Evolutionary conservation across 768 basidiomycete genomes (phyloP), one percentile per base, ranked within the genome.

Genomic region (Rhodocollybia butyracea): DNA sequence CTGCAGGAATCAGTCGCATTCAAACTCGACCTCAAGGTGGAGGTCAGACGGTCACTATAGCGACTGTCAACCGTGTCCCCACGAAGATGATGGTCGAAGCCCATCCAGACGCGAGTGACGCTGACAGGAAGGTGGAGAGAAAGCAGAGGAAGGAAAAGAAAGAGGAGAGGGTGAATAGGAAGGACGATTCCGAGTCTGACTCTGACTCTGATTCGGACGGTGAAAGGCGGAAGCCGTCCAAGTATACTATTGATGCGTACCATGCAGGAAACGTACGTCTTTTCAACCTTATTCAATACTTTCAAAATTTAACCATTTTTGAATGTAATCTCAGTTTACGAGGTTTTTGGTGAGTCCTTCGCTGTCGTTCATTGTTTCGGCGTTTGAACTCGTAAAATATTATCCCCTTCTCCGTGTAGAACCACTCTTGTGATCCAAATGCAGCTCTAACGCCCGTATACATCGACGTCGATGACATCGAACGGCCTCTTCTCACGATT

Each of bases 381-480:
- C 29, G 15, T 6, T 17, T 4, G 22, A 27, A 32, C 7, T 46
- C 38, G 24, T 56, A 7, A 10, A 3, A 12, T n/a, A n/a, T n/a
- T n/a, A n/a, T n/a, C n/a, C n/a, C 41, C 26, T 22, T 13, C 21
- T 5, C 41, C 29, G 17, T 27, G 2, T 57, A 94, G 92, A 97
- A 96, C 60, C 93, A 97, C 61, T 92, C 89, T 17, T 96, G 94
- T 62, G 86, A 92, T 55, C 94, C 94, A 0, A 97, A 96, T 64
- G 85, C 87, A 59, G 66, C 66, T 5, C 78, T 94, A 21, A 77
- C 78, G n/a, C 76, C 89, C 0, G 86, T 82, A 42, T 90, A 94
- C 61, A 85, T 91, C 68, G 86, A 92, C 60, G 91, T 93, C 50
- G 78, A 81, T 12, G 82, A 91, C 60, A 62, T 87, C 15, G 73